Percentiles rank a stretch among this genome's conserved stretches.
Conservation (phyloP, 2,329 filamentous ascomycete genomes). For the Paecilomyces dactylethromorphus region DNA sequence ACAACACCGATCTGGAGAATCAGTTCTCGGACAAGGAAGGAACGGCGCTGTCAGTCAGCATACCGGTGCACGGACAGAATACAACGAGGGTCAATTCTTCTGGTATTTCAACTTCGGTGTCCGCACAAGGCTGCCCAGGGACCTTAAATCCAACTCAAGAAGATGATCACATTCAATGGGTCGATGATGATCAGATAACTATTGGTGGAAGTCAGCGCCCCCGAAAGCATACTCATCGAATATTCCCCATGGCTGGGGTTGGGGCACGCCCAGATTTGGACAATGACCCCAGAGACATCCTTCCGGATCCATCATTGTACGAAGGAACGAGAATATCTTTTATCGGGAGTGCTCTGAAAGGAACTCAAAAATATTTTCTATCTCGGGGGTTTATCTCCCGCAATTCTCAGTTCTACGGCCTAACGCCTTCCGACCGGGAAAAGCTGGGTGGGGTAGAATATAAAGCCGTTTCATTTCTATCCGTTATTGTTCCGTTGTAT, state of each 20-base stretch:
- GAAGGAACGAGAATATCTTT: constrained; percentile 13
- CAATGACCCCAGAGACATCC: constrained; percentile 25
- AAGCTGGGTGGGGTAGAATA: constrained; percentile 39
- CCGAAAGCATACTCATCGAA: constrained; percentile 13
- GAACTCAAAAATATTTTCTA: constrained; percentile 23
- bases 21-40: neutral
- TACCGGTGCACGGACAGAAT: neutral
- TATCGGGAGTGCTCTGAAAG: constrained; percentile 17
- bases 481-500: constrained; percentile 38
- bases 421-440: constrained; percentile 37
- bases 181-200: constrained; percentile 24
- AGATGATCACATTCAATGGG: constrained; percentile 17
- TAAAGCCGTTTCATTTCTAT: constrained; percentile 29
- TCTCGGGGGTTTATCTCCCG: constrained; percentile 31
- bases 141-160: neutral
- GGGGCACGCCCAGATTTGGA: constrained; percentile 27
- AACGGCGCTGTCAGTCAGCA: neutral
- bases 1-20: neutral
- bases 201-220: constrained; percentile 10
- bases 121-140: neutral
- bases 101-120: neutral
- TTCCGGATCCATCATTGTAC: constrained; percentile 12
- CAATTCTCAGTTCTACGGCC: constrained; percentile 46
- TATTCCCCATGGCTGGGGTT: constrained; percentile 30
- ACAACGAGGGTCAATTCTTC: neutral